Percentiles rank a stretch among this genome's conserved stretches.
Conservation (phyloP, 257 asterid genomes). For the Ehretia macrophylla region DNA sequence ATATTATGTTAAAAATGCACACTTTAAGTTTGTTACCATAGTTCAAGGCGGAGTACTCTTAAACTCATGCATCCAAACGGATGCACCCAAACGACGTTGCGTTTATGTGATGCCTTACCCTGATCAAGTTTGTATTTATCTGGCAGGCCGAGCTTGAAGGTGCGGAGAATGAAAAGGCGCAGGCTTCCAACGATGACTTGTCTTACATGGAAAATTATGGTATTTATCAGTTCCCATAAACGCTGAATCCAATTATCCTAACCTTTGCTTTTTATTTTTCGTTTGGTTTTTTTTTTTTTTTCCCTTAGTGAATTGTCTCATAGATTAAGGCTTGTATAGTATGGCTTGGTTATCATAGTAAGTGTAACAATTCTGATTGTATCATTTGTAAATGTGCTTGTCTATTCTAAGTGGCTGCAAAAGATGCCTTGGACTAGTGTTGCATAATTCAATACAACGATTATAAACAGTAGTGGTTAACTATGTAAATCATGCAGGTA, state of each 20-base stretch:
- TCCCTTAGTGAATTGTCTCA: not conserved
- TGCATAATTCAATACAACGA: not conserved
- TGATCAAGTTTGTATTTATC: not conserved
- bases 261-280: conserved; percentile 1
- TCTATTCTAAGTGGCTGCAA: not conserved
- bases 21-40: too few relatives aligned
- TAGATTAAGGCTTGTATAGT: conserved; percentile 10
- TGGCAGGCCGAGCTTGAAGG: conserved; percentile 64
- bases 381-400: conserved; percentile 14
- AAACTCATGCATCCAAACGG: too few relatives aligned
- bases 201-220: conserved; percentile 42
- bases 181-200: conserved; percentile 16
- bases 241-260: conserved; percentile 7
- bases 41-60: too few relatives aligned
- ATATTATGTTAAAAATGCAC: too few relatives aligned
- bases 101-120: too few relatives aligned
- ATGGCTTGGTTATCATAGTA: not conserved
- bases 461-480: too few relatives aligned
- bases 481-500: too few relatives aligned
- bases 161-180: conserved; percentile 31
- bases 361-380: not conserved
- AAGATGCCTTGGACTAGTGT: not conserved
- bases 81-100: too few relatives aligned
- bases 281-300: not conserved
- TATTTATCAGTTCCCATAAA: conserved; percentile 23